Evolutionary conservation across 164 flowering plant genomes (phyloP).

Genomic region (Vitis cinerea): DNA sequence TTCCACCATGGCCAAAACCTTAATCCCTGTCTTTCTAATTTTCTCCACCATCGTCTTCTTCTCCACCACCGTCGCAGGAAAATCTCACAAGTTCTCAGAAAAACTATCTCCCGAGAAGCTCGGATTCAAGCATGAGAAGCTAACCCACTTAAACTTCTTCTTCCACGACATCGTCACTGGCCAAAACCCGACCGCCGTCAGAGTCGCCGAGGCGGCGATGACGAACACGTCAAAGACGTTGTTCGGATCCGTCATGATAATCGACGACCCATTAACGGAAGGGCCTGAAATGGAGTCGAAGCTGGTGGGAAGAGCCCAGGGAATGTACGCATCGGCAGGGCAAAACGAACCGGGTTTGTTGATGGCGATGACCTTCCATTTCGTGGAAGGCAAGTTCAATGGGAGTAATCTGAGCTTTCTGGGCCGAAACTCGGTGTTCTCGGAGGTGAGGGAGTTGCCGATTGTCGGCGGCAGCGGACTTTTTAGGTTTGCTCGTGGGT

Average conservation of each 20-base stretch:
- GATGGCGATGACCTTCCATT: conserved; percentile 2
- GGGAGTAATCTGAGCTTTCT: not conserved
- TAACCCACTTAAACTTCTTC: conserved; percentile 39
- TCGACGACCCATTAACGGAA: conserved; percentile 28
- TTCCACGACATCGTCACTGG: conserved; percentile 36
- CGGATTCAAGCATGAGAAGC: conserved; percentile 20
- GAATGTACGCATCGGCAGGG: not conserved
- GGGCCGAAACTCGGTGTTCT: not conserved
- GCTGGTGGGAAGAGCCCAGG: conserved; percentile 3
- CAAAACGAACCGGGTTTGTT: not conserved
- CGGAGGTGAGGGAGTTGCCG: conserved; percentile 6
- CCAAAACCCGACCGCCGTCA: conserved; percentile 24
- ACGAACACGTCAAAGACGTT: conserved; percentile 6
- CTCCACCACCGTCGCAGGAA: not conserved
- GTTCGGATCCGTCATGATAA: conserved; percentile 22
- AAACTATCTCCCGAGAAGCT: conserved; percentile 4
- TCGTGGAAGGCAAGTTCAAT: not conserved
- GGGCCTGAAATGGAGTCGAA: not conserved
- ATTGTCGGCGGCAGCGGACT: not conserved
- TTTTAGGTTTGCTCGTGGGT: not conserved
- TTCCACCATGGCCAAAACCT: too few relatives aligned
- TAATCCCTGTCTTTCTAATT: not conserved
- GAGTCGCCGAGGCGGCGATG: conserved; percentile 19
- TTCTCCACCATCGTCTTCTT: not conserved
- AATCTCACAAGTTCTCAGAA: conserved; percentile 2